Evolutionary conservation across 371 early-diverging fungal genomes (phyloP).

Genomic region (Mortierella sp.): DNA sequence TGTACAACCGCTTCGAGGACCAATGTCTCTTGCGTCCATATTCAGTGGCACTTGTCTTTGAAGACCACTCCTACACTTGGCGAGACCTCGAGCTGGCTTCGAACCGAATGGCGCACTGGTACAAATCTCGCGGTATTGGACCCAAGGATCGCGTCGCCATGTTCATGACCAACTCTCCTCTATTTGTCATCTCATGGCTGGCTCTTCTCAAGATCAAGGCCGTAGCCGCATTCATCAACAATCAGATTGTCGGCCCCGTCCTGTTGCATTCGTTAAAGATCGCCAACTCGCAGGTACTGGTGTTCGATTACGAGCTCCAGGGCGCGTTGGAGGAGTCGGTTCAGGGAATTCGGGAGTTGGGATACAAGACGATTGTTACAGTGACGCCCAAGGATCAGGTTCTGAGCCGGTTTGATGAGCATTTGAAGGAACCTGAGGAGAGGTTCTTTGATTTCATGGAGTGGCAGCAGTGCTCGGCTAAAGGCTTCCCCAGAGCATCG

Average conservation of each 20-base stretch:
- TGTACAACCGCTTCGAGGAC: slow-evolving; percentile 47
- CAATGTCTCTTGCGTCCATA: slow-evolving; percentile 27
- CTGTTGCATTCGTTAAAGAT: slow-evolving; percentile 41
- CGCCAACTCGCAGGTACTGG: slow-evolving; percentile 30
- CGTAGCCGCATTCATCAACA: slow-evolving; percentile 46
- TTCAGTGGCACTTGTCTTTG: slow-evolving; percentile 34
- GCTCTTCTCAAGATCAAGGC: slow-evolving; percentile 49
- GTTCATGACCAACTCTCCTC: slow-evolving; percentile 46
- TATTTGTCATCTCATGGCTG: slow-evolving; percentile 44
- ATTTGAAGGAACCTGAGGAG: slow-evolving; percentile 10
- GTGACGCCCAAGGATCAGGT: slow-evolving; percentile 40
- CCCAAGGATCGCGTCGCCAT: slow-evolving; percentile 42
- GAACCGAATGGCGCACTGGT: slow-evolving; percentile 46
- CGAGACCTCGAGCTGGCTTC: slow-evolving; percentile 45
- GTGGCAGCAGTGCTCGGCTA: slow-evolving; percentile 25
- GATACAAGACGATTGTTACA: slow-evolving; percentile 33
- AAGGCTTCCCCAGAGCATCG: slow-evolving; percentile 22
- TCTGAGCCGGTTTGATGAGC: slow-evolving; percentile 14
- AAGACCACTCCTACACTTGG: slow-evolving; percentile 48
- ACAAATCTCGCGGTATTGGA: slow-evolving; percentile 32
- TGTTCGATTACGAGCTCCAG: slow-evolving; percentile 46
- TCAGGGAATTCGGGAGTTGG: slow-evolving; percentile 34
- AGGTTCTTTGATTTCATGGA: slow-evolving; percentile 34
- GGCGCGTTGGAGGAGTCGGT: slow-evolving; percentile 26
- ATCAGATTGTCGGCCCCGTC: slow-evolving; percentile 33